phyloP scores from a whole-genome alignment of 345 rosid species.

The thale cress (Arabidopsis thaliana) region DNA sequence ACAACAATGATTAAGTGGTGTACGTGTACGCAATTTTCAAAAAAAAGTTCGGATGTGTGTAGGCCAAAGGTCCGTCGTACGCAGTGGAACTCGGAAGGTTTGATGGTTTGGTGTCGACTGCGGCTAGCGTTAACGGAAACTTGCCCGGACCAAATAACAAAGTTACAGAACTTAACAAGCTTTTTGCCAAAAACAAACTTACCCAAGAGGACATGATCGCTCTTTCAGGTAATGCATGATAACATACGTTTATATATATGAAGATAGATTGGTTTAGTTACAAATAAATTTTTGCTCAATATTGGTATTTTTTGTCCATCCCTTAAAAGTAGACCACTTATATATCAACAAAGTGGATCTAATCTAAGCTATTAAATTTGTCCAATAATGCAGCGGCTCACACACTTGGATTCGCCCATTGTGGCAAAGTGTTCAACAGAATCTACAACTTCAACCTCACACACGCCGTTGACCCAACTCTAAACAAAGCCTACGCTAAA shows the following conservation, averaged over 20 bases:
- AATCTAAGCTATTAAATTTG: not conserved
- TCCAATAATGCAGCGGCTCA: constrained; percentile 65
- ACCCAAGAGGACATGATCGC: constrained; percentile 80
- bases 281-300: too few species aligned
- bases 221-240: constrained; percentile 61
- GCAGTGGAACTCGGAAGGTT: constrained; percentile 76
- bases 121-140: constrained; percentile 61
- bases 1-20: too few species aligned
- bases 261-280: too few species aligned
- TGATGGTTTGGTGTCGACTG: constrained; percentile 72
- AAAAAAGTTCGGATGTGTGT: constrained; percentile 5
- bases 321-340: not conserved
- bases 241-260: too few species aligned
- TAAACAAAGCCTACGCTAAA: constrained; percentile 59
- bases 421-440: constrained; percentile 58
- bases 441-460: constrained; percentile 62
- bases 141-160: constrained; percentile 68
- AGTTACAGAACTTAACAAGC: constrained; percentile 57
- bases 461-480: constrained; percentile 64
- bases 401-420: constrained; percentile 83
- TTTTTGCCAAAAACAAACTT: constrained; percentile 65
- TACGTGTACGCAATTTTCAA: too few species aligned
- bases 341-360: not conserved
- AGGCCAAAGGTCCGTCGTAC: constrained; percentile 75
- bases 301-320: not conserved